These are phyloP conservation scores for Pelargonium australe DNA, from an alignment of 441 rosid species.

Conservation along the genomic window DNA sequence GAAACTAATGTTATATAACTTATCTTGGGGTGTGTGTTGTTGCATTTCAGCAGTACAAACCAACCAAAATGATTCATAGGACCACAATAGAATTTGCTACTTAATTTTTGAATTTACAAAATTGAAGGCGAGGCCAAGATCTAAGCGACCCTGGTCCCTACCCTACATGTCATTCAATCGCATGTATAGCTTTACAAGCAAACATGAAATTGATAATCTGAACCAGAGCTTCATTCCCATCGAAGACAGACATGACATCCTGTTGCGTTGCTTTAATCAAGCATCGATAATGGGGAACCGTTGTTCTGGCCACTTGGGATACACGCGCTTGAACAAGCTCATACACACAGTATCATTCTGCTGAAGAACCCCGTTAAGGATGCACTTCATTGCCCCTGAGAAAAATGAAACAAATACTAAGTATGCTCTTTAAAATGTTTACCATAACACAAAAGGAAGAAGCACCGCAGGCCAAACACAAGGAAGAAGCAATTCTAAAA, in stretches of 20 bases:
- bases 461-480: neutral
- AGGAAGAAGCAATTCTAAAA: neutral
- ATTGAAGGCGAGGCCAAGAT: neutral
- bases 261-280: slow-evolving; percentile 28
- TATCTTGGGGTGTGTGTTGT: too few species aligned
- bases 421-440: neutral
- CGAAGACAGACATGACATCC: slow-evolving; percentile 17
- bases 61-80: neutral
- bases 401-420: slow-evolving; percentile 10
- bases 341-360: slow-evolving; percentile 82
- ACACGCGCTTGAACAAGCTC: slow-evolving; percentile 81
- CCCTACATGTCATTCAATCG: slow-evolving; percentile 12
- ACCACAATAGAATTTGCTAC: neutral
- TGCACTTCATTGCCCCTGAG: slow-evolving; percentile 84
- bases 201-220: slow-evolving; percentile 41
- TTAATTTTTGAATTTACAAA: slow-evolving; percentile 7
- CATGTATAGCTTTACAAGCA: slow-evolving; percentile 16
- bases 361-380: slow-evolving; percentile 78
- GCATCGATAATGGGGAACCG: slow-evolving; percentile 50
- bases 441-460: neutral
- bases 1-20: too few species aligned
- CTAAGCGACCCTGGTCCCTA: neutral
- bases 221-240: slow-evolving; percentile 84
- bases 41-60: neutral
- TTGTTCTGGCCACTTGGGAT: slow-evolving; percentile 83